Evolutionary conservation across 2,329 filamentous ascomycete species (phyloP), one percentile per base, ranked within the genome.

Genomic region (Colletotrichum spinosum): DNA sequence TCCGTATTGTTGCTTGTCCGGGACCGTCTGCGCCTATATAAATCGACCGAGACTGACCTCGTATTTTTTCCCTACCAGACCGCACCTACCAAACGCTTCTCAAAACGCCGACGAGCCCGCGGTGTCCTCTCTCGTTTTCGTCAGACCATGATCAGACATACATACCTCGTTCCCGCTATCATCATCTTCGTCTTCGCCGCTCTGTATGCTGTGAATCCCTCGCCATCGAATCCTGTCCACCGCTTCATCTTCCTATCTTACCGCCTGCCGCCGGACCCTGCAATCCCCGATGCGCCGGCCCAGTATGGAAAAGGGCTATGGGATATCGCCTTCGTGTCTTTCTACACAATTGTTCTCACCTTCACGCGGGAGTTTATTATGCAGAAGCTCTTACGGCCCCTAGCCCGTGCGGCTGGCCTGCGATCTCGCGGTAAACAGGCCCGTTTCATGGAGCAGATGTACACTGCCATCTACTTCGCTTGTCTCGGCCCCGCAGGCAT

Each of bases 291-390:
- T 58, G 79, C 81, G 72, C 78, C 85, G 72, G 65, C 82, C 15
- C 92, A 94, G 74, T 98, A 97, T 80, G 94, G 91, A 77, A 97
- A 97, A 78, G 94, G 94, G n/a, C 84, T 79, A 45, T 91, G 90
- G 82, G 94, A 98, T 76, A 83, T 97, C 58, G 91, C 92, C 48
- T 95, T 98, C 72, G 92, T 97, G 59, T 81, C 83, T 65, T 97
- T 97, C 81, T 97, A 97, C 80, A 95, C 88, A 45, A 82, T 97
- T 62, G 90, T 97, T 25, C 86, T 98, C 67, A 94, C 92, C 67
- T 97, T 98, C 77, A 97, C 93, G 10, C 92, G 94, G 75, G 94
- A 98, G 78, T 97, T 97, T 78, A 86, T 97, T 80, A 97, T 97
- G 94, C 94, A 97, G 80, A 90, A 93, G 72, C 73, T 97, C 55